A percentile compares a stretch with the other conserved stretches of the same genome.
Conservation (phyloP, 805 yeast genomes). For the Yamadazyma sp. region DNA sequence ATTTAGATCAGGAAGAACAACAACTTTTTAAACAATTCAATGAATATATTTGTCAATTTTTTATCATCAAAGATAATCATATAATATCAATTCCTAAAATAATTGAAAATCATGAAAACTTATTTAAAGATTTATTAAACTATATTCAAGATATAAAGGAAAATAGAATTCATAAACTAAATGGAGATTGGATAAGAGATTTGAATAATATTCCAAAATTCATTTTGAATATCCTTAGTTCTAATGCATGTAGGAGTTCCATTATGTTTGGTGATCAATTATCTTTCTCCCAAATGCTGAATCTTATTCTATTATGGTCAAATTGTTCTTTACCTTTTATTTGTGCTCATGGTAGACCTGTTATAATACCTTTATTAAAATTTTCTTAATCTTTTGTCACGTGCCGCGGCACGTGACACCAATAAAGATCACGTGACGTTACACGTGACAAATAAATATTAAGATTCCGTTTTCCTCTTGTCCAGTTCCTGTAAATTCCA, state of each 20-base stretch:
- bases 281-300: constrained; percentile 38
- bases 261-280: constrained; percentile 68
- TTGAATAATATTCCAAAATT: constrained; percentile 45
- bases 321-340: constrained; percentile 62
- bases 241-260: constrained; percentile 67
- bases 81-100: background rate
- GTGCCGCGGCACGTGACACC: too few relatives aligned
- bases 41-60: constrained; percentile 15
- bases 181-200: constrained; percentile 19
- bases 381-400: too few relatives aligned
- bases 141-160: constrained; percentile 42
- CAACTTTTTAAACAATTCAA: constrained; percentile 11
- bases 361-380: too few relatives aligned
- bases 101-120: background rate
- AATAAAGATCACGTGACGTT: too few relatives aligned
- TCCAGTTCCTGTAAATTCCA: too few relatives aligned
- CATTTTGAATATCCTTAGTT: constrained; percentile 48
- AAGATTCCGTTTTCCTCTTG: too few relatives aligned
- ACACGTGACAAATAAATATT: too few relatives aligned
- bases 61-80: constrained; percentile 3
- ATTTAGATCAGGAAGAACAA: constrained; percentile 6
- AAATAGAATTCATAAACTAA: constrained; percentile 40
- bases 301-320: constrained; percentile 40
- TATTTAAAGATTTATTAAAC: constrained; percentile 28
- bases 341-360: constrained; percentile 88